These are phyloP conservation scores for Schoenoplectus tabernaemontani DNA, from an alignment of 202 grass and related monocot species.

Conservation along the genomic window DNA sequence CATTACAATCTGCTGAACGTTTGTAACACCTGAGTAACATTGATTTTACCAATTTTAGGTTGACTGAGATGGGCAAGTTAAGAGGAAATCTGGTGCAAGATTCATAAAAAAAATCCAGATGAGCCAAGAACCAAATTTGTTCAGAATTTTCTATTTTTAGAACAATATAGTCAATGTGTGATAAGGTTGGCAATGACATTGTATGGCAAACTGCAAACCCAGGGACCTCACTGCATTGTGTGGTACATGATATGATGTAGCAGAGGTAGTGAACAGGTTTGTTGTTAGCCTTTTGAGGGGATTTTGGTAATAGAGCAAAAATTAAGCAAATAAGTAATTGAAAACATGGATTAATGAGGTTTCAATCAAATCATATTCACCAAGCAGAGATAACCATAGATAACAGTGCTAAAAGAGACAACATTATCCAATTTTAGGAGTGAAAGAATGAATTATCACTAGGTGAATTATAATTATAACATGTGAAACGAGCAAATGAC, in stretches of 20 bases:
- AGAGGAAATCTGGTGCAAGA: background rate
- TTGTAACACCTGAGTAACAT: slow-evolving; percentile 56
- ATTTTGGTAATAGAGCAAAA: background rate
- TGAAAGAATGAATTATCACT: background rate
- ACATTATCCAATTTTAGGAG: background rate
- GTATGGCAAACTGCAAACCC: too few relatives aligned
- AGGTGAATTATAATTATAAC: background rate
- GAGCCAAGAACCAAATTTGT: too few relatives aligned
- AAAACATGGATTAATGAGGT: background rate
- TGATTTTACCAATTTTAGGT: background rate
- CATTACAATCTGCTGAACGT: slow-evolving; percentile 67
- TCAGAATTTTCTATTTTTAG: too few relatives aligned
- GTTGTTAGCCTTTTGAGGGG: background rate
- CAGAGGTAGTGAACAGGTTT: background rate
- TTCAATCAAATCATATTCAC: background rate
- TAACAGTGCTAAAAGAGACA: background rate
- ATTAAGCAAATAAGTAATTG: background rate
- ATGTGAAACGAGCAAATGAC: background rate
- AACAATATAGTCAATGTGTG: background rate
- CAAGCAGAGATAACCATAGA: background rate
- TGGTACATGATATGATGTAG: background rate
- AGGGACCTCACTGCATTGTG: background rate
- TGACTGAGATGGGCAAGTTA: background rate
- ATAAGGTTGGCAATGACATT: background rate
- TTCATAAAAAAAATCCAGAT: background rate